These are phyloP conservation scores for Madurella fahalii DNA, from an alignment of 2,329 filamentous ascomycete species.

Conservation along the genomic window DNA sequence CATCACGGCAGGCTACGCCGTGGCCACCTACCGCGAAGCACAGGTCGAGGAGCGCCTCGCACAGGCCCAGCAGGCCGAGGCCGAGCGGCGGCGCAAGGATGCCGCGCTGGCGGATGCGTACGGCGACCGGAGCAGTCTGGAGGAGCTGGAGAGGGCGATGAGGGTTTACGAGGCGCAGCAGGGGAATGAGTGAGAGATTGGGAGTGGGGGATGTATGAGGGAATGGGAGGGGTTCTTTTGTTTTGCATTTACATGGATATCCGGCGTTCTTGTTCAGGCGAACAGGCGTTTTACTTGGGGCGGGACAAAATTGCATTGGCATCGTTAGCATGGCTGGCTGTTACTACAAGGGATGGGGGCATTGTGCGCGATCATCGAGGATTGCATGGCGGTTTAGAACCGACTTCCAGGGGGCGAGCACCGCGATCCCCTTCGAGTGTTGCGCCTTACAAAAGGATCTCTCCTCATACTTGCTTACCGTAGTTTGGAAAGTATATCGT, in stretches of 20 bases:
- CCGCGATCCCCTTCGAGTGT: too few relatives aligned
- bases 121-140: conserved; percentile 30
- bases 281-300: not conserved
- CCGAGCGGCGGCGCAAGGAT: conserved; percentile 18
- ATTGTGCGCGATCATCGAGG: too few relatives aligned
- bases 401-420: too few relatives aligned
- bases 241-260: not conserved
- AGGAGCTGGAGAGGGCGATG: conserved; percentile 31
- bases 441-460: not conserved
- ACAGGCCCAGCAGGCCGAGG: conserved; percentile 18
- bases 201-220: not conserved
- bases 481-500: not conserved
- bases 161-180: conserved; percentile 29
- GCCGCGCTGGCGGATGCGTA: conserved; percentile 31
- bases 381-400: not conserved
- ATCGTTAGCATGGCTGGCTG: not conserved
- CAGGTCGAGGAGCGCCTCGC: conserved; percentile 13
- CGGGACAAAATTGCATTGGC: not conserved
- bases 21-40: conserved; percentile 22
- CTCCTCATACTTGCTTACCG: not conserved
- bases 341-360: not conserved
- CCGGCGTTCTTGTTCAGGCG: not conserved
- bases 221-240: not conserved
- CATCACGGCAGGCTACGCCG: conserved; percentile 27
- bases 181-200: conserved; percentile 8